A percentile compares a stretch with the other conserved stretches of the same genome.
Evolutionary conservation across 257 asterid genomes (phyloP).

Genomic region (Przewalskia tangutica): DNA sequence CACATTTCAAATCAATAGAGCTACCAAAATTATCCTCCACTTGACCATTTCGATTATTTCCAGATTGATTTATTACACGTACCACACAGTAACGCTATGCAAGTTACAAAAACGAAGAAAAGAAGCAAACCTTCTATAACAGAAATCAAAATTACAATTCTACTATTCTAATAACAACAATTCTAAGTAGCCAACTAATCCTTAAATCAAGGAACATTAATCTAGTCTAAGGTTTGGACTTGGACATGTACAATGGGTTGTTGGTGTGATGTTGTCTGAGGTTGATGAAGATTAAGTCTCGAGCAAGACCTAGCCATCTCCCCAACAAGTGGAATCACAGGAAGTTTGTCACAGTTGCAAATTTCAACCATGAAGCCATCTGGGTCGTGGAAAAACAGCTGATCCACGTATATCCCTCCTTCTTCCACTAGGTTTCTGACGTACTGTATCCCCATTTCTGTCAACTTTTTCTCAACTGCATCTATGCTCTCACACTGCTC

Average conservation of each 20-base stretch:
- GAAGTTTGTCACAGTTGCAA: slow-evolving; percentile 82
- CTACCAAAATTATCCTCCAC: neutral
- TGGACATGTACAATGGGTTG: slow-evolving; percentile 34
- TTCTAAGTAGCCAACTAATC: neutral
- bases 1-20: neutral
- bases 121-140: no score
- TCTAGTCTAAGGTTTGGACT: neutral
- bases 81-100: neutral
- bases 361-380: slow-evolving; percentile 94
- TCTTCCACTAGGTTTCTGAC: slow-evolving; percentile 71
- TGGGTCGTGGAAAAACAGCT: slow-evolving; percentile 84
- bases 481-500: slow-evolving; percentile 80
- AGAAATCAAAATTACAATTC: no score
- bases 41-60: neutral
- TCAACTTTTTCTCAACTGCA: slow-evolving; percentile 71
- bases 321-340: slow-evolving; percentile 63
- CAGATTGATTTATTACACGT: neutral
- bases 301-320: slow-evolving; percentile 67
- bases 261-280: slow-evolving; percentile 35
- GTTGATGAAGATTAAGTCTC: slow-evolving; percentile 38
- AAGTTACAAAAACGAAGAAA: neutral
- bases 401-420: slow-evolving; percentile 82
- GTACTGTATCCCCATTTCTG: slow-evolving; percentile 54
- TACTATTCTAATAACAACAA: neutral
- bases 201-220: neutral